Base-by-base conservation (phyloP, 257 asterid species). In the Henckelia pumila region DNA sequence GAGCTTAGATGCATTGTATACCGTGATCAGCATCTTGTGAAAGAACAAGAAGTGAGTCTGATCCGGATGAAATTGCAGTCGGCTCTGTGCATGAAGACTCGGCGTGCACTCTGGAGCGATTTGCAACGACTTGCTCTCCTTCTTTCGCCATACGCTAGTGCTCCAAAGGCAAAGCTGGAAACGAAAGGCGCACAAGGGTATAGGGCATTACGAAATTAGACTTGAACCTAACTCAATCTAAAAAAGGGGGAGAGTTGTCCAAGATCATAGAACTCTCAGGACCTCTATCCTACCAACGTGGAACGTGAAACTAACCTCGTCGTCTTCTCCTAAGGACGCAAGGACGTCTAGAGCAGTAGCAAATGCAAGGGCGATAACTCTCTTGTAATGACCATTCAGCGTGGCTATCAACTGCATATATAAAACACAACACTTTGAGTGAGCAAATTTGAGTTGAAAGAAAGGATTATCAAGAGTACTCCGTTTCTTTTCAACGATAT, bases 351-450 rank as follows among this genome's bases (percentile, higher is more conserved):
- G 75, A 66, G 61, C 81, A n/a, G 56, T 81, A 37, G 95, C 87
- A 69, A 87, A 89, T 8, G 96, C 88, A 50, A 87, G 87, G 49
- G 95, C 93, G 21, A 93, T 87, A 37, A 89, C 84, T 82, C 86
- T 79, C 73, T 79, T 79, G 74, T 74, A 73, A 75, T 89, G 96
- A 55, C 91, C 93, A 77, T 63, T 79, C 44, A 35, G 44, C 1
- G 44, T 35, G 14, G 44, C 44, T 35, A 8, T 35, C 44, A 35
- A 35, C 44, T 35, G 44, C 14, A 35, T 9, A 35, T 9, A 35
- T 35, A 35, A 35, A n/a, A n/a, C 44, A 35, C 14, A 35, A 35
- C 44, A 35, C 14, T 8, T 35, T 10, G 14, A 1, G 37, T 35
- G 44, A 8, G 44, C 44, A 35, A 35, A 35, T 35, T n/a, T n/a